A percentile compares a stretch with the other conserved stretches of the same genome.
Evolutionary conservation across 345 rosid genomes (phyloP).

Genomic region (Gynandropsis gynandra): DNA sequence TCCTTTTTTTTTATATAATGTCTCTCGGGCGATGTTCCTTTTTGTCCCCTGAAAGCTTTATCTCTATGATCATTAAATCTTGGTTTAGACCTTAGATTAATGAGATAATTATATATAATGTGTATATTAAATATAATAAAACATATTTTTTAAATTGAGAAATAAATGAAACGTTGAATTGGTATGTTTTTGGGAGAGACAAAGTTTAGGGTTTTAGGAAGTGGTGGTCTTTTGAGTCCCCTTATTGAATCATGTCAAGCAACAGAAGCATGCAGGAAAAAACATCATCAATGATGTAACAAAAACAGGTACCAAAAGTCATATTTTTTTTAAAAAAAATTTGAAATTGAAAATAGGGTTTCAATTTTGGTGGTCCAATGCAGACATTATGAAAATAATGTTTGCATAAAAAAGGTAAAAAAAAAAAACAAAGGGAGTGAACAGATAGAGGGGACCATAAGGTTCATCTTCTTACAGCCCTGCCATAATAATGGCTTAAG

Average conservation of each 20-base stretch:
- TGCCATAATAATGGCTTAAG: no score
- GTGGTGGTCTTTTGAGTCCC: neutral
- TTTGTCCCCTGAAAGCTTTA: conserved; percentile 24
- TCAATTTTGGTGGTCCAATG: no score
- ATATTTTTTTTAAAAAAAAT: no score
- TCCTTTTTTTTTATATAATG: conserved; percentile 9
- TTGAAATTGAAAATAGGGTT: no score
- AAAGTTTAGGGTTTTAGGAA: conserved; percentile 6
- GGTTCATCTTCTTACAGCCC: no score
- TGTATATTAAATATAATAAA: neutral
- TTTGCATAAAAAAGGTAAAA: no score
- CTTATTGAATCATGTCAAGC: neutral
- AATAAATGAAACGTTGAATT: neutral
- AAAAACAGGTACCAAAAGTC: no score
- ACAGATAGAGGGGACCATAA: no score
- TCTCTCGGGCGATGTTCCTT: conserved; percentile 30
- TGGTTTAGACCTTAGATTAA: conserved; percentile 8
- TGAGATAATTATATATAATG: neutral
- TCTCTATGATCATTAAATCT: conserved; percentile 14
- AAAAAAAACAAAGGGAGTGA: no score
- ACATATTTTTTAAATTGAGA: neutral
- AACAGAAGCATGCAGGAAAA: neutral
- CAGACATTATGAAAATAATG: no score
- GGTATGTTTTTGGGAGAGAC: conserved; percentile 7
- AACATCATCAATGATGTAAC: no score